These are phyloP conservation scores for Singerocomus inundabilis DNA, from an alignment of 1,284 basidiomycete genomes.

Conservation along the genomic window DNA sequence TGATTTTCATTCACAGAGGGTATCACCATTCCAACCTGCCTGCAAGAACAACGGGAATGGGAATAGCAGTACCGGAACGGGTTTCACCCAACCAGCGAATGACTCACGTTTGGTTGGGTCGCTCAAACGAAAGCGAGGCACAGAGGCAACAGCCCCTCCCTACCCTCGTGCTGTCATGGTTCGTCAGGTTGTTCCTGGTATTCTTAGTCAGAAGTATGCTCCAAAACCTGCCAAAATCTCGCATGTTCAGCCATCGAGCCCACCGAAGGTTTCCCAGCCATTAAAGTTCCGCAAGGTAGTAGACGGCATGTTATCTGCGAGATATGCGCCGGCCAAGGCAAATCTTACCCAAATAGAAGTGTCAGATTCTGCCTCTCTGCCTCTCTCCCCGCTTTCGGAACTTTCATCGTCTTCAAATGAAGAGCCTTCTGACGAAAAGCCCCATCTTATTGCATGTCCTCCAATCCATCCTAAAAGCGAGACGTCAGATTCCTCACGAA, in stretches of 20 bases:
- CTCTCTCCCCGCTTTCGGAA: slow-evolving; percentile 29
- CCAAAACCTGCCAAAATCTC: slow-evolving; percentile 18
- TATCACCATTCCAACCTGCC: slow-evolving; percentile 9
- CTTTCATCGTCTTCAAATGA: slow-evolving; percentile 28
- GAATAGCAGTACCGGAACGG: slow-evolving; percentile 29
- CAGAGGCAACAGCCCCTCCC: slow-evolving; percentile 29
- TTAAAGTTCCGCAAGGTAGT: slow-evolving; percentile 38
- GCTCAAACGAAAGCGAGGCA: slow-evolving; percentile 44
- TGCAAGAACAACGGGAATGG: slow-evolving; percentile 21
- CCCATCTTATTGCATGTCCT: background rate
- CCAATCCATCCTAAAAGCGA: background rate
- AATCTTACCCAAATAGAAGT: slow-evolving; percentile 5
- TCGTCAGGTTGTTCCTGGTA: slow-evolving; percentile 40
- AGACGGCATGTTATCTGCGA: slow-evolving; percentile 34
- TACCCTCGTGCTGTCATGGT: slow-evolving; percentile 28
- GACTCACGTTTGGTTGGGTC: slow-evolving; percentile 15
- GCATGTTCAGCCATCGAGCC: slow-evolving; percentile 16
- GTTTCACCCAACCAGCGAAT: slow-evolving; percentile 14
- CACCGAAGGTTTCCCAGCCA: slow-evolving; percentile 24
- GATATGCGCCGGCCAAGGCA: slow-evolving; percentile 24
- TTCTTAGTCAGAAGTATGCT: slow-evolving; percentile 33
- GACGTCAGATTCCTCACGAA: background rate
- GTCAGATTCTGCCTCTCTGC: slow-evolving; percentile 1
- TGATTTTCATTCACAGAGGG: slow-evolving; percentile 12
- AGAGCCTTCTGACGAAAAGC: slow-evolving; percentile 10